Evolutionary conservation across 805 yeast genomes (phyloP), one percentile per base, ranked within the genome.

Genomic region (Myxozyma udenii): DNA sequence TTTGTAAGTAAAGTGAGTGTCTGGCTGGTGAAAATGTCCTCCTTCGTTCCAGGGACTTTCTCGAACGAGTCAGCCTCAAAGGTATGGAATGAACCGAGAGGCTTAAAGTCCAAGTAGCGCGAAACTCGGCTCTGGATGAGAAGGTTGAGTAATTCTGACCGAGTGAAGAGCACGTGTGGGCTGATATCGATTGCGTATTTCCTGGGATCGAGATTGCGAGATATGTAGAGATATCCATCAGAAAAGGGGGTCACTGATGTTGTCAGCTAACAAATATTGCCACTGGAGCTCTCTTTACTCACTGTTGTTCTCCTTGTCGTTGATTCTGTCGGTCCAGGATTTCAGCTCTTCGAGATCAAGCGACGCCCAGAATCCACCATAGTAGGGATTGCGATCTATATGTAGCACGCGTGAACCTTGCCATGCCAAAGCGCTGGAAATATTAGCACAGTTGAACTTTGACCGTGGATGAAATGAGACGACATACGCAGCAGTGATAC

Each of bases 401-500:
- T 93, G 98, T 40, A 93, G 72, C 6, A 93, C 97, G 58, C 78
- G 81, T n/a, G 93, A 81, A n/a, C 98, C 98, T 62, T 88, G 96
- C 98, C 98, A 93, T 11, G 97, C 85, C 42, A 93, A 74, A 0
- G 97, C 91, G 16, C 63, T 60, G 33, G 32, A n/a, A n/a, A n/a
- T 3, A 40, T 14, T 16, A 41, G 24, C 39, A 7, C 4, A 4
- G 26, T 25, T 11, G 7, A 23, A 19, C 18, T 3, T 6, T 30
- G 16, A 16, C 2, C 9, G n/a, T 22, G 12, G 6, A 19, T n/a
- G 22, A 18, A n/a, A 23, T 7, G n/a, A 28, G 36, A 32, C 4
- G 11, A 59, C 63, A 6, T 40, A 60, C 11, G 97, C 95, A 0
- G 98, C 96, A 44, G 89, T 70, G 11, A 93, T 82, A 60, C 88